Evolutionary conservation across 2,329 filamentous ascomycete genomes (phyloP).

Genomic region (Scortechinia acanthostroma): DNA sequence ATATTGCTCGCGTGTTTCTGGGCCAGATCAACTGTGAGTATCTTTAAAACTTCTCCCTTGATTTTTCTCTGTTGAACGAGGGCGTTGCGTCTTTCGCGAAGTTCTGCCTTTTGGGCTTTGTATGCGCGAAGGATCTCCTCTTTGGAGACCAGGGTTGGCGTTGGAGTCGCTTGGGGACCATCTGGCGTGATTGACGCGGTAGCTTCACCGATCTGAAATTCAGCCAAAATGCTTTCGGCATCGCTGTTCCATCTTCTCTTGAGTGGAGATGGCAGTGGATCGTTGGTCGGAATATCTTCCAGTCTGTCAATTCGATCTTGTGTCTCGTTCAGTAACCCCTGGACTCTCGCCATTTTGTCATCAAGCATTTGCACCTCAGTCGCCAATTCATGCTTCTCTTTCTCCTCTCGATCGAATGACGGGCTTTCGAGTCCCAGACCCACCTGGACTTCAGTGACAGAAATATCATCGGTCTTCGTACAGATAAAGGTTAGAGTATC

Average conservation of each 20-base stretch:
- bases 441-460: background rate
- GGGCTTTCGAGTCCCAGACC: no score
- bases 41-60: background rate
- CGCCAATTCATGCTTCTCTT: background rate
- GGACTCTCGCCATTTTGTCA: background rate
- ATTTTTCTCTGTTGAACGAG: background rate
- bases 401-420: no score
- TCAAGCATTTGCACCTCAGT: background rate
- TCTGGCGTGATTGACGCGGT: no score
- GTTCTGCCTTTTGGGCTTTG: background rate
- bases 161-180: no score
- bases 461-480: constrained; percentile 54
- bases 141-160: no score
- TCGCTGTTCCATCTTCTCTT: no score
- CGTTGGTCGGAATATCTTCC: background rate
- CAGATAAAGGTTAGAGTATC: constrained; percentile 50
- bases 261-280: no score
- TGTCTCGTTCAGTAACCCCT: no score
- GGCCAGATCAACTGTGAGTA: background rate
- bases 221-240: background rate
- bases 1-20: no score
- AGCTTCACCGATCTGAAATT: background rate
- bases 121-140: background rate
- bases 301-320: background rate
- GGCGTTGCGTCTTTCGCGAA: background rate